phyloP scores from a whole-genome alignment of 768 basidiomycete species.

The Russula abietina region DNA sequence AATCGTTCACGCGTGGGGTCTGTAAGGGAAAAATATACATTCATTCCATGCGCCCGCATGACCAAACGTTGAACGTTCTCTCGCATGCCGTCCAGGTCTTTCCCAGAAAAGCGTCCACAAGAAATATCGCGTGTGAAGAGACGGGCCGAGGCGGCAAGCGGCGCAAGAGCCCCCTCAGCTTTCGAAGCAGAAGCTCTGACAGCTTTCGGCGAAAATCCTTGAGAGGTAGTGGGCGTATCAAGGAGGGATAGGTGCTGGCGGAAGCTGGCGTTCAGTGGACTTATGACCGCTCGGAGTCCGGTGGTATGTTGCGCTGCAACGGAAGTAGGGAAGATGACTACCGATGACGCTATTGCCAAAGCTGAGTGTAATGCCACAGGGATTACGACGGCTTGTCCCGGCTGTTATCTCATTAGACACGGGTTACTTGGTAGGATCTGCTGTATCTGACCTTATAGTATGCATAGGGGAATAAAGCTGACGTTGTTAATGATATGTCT shows the following conservation, averaged over 20 bases:
- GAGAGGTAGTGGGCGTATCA: slow-evolving; percentile 37
- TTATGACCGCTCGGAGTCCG: slow-evolving; percentile 43
- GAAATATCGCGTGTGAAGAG: slow-evolving; percentile 55
- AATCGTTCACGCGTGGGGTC: slow-evolving; percentile 58
- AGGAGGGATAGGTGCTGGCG: slow-evolving; percentile 44
- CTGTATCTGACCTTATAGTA: slow-evolving; percentile 43
- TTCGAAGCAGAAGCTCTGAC: slow-evolving; percentile 35
- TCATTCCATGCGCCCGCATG: slow-evolving; percentile 57
- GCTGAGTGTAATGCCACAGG: slow-evolving; percentile 57
- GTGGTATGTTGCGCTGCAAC: slow-evolving; percentile 54
- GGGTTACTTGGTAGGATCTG: not conserved
- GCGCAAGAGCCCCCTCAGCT: slow-evolving; percentile 47
- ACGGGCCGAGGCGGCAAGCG: slow-evolving; percentile 45
- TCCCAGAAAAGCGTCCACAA: slow-evolving; percentile 53
- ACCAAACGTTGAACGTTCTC: slow-evolving; percentile 44
- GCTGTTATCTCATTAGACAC: slow-evolving; percentile 29
- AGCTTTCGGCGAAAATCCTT: slow-evolving; percentile 36
- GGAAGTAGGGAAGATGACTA: slow-evolving; percentile 57
- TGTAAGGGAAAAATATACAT: slow-evolving; percentile 54
- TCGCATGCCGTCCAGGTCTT: slow-evolving; percentile 50
- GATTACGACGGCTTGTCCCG: slow-evolving; percentile 48
- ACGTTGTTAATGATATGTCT: slow-evolving; percentile 58
- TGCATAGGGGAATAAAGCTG: slow-evolving; percentile 58
- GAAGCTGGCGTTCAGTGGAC: slow-evolving; percentile 43
- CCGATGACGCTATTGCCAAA: slow-evolving; percentile 45